Conservation (phyloP, 352 stramenopile genomes). For the Phytophthora megakarya region DNA sequence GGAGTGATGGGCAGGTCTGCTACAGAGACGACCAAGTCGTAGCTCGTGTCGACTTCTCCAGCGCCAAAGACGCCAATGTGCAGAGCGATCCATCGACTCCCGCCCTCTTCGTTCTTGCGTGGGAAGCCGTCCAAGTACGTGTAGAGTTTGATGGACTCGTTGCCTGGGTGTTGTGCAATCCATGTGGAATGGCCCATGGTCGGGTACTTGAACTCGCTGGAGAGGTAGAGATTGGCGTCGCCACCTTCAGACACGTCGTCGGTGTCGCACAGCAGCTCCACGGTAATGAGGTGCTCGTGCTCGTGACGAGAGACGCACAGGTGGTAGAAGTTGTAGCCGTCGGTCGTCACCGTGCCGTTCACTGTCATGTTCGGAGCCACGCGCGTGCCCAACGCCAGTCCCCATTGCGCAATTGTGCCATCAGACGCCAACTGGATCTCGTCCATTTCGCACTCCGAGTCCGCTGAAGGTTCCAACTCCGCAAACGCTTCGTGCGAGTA, state of each 20-base stretch:
- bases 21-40: slow-evolving; percentile 63
- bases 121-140: slow-evolving; percentile 85
- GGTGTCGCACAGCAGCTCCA: slow-evolving; percentile 51
- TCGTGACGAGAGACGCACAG: slow-evolving; percentile 75
- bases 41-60: slow-evolving; percentile 34
- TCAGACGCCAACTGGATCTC: slow-evolving; percentile 78
- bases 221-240: slow-evolving; percentile 77
- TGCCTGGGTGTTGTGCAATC: slow-evolving; percentile 66
- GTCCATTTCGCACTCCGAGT: slow-evolving; percentile 50
- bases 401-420: slow-evolving; percentile 57
- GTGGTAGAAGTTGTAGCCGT: slow-evolving; percentile 75
- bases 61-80: slow-evolving; percentile 74
- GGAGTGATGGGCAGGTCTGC: slow-evolving; percentile 57
- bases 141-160: slow-evolving; percentile 65
- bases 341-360: slow-evolving; percentile 55
- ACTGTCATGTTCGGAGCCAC: slow-evolving; percentile 71
- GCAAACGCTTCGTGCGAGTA: slow-evolving; percentile 24
- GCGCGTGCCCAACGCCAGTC: slow-evolving; percentile 51
- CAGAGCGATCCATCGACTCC: slow-evolving; percentile 59
- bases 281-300: slow-evolving; percentile 76
- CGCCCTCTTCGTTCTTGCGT: slow-evolving; percentile 45
- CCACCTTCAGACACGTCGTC: slow-evolving; percentile 24
- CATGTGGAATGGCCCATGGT: slow-evolving; percentile 66
- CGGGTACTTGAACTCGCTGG: slow-evolving; percentile 68
- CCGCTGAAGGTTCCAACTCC: slow-evolving; percentile 8